Evolutionary conservation across 73 alveolate genomes (phyloP), one percentile per base, ranked within the genome.

Genomic region (Paraurostyla sp.): DNA sequence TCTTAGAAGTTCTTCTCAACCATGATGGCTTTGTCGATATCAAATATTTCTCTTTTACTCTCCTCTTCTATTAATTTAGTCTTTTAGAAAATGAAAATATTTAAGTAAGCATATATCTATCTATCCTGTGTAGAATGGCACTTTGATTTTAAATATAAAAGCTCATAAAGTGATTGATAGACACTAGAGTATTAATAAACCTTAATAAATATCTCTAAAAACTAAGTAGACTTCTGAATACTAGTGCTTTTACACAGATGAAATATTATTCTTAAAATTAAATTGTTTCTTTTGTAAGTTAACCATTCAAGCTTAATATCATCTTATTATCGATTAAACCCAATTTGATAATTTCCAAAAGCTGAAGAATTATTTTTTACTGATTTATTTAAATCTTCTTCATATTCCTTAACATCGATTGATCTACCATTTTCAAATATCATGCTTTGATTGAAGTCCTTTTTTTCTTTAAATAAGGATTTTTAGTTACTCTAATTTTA

Each of bases 1-100:
- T 65, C 82, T 38, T 65, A 16, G 38, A 65, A 65, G 42, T 65
- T 40, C 1, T 16, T 13, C 35, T 65, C 82, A 18, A 65, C 58
- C 1, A 65, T 36, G 9, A 65, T 33, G 13, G 82, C 58, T 36
- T 15, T 13, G 25, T 65, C 82, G 1, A 38, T 40, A 38, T 65
- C 58, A 18, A 65, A 18, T 6, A 40, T 6, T 3, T 65, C 82
- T 65, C 82, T 32, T 38, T 65, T 65, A 11, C 13, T 13, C 41
- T 65, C 60, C 11, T 22, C 1, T 6, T 65, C 82, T 13, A 7
- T 11, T 33, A 22, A 2, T 22, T 38, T 65, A 0, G 56, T 7
- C 41, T 35, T 33, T 22, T 35, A 6, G 25, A 11, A 35, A 36
- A 65, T 65, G 60, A 65, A 13, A 15, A 65, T 11, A 65, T 23